Percentiles rank a stretch among this genome's conserved stretches.
Evolutionary conservation across 2,329 filamentous ascomycete genomes (phyloP).

Genomic region (Ophiostoma quercus): DNA sequence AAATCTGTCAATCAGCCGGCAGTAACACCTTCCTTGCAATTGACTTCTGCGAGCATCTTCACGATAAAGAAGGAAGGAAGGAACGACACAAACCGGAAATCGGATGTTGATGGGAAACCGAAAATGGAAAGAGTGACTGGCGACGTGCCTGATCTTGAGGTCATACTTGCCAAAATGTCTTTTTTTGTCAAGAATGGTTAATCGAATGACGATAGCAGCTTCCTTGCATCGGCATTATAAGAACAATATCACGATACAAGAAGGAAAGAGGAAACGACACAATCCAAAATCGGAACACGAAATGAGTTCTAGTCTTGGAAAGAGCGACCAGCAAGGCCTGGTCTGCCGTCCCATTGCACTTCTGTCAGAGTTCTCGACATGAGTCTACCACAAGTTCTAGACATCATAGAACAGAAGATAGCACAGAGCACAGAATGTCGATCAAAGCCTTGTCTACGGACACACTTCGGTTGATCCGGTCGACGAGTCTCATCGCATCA

Average conservation of each 20-base stretch:
- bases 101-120: background rate
- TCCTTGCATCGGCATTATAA: background rate
- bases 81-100: background rate
- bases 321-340: background rate
- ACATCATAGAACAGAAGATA: background rate
- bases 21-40: background rate
- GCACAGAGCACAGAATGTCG: conserved; percentile 37
- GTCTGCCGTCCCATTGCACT: background rate
- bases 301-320: background rate
- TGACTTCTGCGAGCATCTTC: background rate
- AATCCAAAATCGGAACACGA: background rate
- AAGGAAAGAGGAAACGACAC: background rate
- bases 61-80: background rate
- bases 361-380: background rate
- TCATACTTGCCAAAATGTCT: background rate
- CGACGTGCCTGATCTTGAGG: background rate
- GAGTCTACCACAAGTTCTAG: background rate
- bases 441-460: conserved; percentile 47
- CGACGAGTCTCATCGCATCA: conserved; percentile 55
- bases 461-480: conserved; percentile 53
- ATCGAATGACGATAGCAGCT: background rate
- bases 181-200: background rate
- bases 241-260: background rate
- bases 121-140: background rate
- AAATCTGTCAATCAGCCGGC: background rate